Evolutionary conservation across 1,284 basidiomycete genomes (phyloP).

Genomic region (Trichosporon ovoides): DNA sequence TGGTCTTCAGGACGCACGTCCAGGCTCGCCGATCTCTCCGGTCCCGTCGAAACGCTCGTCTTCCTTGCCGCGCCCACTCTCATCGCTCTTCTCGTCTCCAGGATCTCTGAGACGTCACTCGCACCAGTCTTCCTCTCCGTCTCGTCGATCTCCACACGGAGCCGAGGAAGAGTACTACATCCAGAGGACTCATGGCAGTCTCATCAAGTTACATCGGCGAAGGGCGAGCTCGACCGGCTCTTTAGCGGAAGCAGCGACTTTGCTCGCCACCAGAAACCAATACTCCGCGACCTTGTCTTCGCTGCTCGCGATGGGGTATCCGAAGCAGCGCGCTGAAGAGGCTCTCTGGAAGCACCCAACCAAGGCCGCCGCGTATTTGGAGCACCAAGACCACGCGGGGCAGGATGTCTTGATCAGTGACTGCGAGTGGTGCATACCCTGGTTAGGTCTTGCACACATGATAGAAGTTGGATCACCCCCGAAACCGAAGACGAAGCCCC

Average conservation of each 20-base stretch:
- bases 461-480: conserved; percentile 1
- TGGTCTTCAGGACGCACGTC: neutral
- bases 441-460: neutral
- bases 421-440: conserved; percentile 4
- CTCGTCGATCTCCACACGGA: neutral
- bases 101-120: neutral
- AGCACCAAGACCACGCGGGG: neutral
- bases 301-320: neutral
- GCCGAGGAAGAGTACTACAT: neutral
- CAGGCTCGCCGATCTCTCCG: neutral
- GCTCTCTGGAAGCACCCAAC: neutral
- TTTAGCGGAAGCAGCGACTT: neutral
- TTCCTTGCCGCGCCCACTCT: neutral
- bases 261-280: neutral
- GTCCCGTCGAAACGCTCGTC: neutral
- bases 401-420: neutral
- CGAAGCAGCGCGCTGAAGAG: neutral
- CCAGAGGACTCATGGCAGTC: neutral
- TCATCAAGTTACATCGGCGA: neutral
- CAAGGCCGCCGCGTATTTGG: neutral
- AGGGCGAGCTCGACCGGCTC: neutral
- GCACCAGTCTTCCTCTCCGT: neutral
- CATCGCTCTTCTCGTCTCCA: neutral
- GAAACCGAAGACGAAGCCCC: neutral
- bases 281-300: neutral